Evolutionary conservation across 2,329 filamentous ascomycete genomes (phyloP), one percentile per base, ranked within the genome.

Genomic region (Pseudocercospora macadamiae): DNA sequence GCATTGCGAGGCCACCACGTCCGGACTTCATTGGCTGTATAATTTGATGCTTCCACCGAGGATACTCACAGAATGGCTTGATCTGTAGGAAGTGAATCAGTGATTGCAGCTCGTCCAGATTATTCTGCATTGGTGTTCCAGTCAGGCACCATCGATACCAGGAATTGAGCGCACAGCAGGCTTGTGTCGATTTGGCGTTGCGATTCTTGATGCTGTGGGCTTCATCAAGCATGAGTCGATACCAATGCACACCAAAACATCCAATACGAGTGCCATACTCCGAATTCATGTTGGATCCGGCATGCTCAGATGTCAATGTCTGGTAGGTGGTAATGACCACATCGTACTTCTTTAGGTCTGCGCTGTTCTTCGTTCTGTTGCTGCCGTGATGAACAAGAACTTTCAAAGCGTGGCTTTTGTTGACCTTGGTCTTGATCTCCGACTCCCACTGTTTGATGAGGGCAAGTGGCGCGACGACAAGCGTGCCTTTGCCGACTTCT

Each of bases 191-290:
- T 76, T 99, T 99, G 19, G 95, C 92, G 66, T 96, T 96, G 63
- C 93, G 88, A 72, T 99, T 99, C 79, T 99, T 99, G 83, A 99
- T 97, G 1, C 90, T 96, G 74, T 99, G 95, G 1, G 95, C 95
- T 78, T 99, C 95, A 64, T 99, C 95, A 2, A 99, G 83, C 64
- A 99, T 93, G 61, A 97, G 85, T 52, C 95, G 89, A 78, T 95
- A 97, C 95, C 95, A 99, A 69, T 93, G 87, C 4, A 97, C 80
- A 9, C 91, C 92, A 71, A 97, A 97, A 69, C 93, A 93, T 9
- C 93, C 93, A 52, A 87, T 85, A 70, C 93, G 89, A 36, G 86
- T 75, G 8, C 85, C 84, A 8, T 84, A 83, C 53, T 86, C 81
- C 6, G 81, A 80, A 2, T 79, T 80, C 47, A 84, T 84, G 37